Conservation (phyloP, 73 alveolate species). For the Paraurostyla sp. region DNA sequence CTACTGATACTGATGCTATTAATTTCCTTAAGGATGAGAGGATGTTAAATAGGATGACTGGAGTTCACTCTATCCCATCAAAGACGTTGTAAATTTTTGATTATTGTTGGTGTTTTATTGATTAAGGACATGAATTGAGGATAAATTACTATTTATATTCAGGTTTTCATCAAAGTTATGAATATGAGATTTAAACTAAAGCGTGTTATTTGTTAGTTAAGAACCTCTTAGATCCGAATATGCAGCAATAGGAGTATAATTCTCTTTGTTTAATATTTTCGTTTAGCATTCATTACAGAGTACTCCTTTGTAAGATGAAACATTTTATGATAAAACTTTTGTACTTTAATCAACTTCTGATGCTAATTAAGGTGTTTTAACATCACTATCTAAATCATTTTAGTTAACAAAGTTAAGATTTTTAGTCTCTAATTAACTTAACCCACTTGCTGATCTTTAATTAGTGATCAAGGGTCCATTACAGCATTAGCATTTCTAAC, state of each 20-base stretch:
- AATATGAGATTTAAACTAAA: background rate
- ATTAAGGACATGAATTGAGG: background rate
- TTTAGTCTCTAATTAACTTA: slow-evolving; percentile 5
- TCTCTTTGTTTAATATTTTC: slow-evolving; percentile 3
- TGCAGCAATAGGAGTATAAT: slow-evolving; percentile 12
- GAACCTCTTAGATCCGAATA: slow-evolving; percentile 16
- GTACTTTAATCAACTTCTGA: slow-evolving; percentile 41
- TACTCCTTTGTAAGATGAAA: slow-evolving; percentile 15
- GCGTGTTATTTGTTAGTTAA: background rate
- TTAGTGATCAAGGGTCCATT: background rate
- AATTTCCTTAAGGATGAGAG: background rate
- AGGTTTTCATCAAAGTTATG: slow-evolving; percentile 32
- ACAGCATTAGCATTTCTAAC: slow-evolving; percentile 15
- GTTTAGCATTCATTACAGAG: slow-evolving; percentile 13
- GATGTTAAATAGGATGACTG: background rate
- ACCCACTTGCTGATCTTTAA: slow-evolving; percentile 16
- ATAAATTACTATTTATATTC: slow-evolving; percentile 1
- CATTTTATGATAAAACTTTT: background rate
- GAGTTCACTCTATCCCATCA: slow-evolving; percentile 35
- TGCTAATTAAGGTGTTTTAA: slow-evolving; percentile 16
- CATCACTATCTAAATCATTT: background rate
- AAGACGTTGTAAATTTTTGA: background rate
- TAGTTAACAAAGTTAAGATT: slow-evolving; percentile 10
- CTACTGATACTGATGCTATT: background rate
- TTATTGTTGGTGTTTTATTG: background rate